These are phyloP conservation scores for Aspergillus versicolor DNA, from an alignment of 2,329 filamentous ascomycete genomes.

Conservation along the genomic window DNA sequence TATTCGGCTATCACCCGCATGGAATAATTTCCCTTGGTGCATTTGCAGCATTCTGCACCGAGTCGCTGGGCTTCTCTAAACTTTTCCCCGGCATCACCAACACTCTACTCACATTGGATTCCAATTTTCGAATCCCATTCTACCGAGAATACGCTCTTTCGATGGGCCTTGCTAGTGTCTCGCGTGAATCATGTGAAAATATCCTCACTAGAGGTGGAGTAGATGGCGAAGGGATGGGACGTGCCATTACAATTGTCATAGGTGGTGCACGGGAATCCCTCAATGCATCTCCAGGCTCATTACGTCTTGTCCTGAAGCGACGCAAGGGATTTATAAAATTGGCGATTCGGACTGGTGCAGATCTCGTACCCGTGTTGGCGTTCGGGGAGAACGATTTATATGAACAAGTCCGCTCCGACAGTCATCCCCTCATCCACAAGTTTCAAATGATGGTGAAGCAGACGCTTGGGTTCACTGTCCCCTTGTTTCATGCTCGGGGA, in stretches of 20 bases:
- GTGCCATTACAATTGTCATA: conserved; percentile 94
- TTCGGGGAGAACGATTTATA: conserved; percentile 98
- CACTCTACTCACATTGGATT: conserved; percentile 87
- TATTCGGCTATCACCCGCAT: conserved; percentile 96
- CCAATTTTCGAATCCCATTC: conserved; percentile 89
- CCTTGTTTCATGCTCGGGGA: conserved; percentile 83
- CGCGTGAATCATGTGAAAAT: conserved; percentile 88
- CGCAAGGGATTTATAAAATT: conserved; percentile 94
- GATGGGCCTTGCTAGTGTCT: conserved; percentile 85
- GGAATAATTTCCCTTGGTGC: conserved; percentile 98
- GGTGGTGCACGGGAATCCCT: conserved; percentile 91
- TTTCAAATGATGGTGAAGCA: conserved; percentile 82
- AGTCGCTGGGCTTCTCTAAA: conserved; percentile 80
- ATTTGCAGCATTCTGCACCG: conserved; percentile 86
- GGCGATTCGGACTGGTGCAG: conserved; percentile 86
- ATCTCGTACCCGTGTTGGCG: conserved; percentile 84
- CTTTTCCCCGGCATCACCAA: conserved; percentile 96
- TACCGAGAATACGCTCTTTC: conserved; percentile 93
- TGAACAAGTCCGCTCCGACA: conserved; percentile 76
- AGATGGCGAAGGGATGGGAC: conserved; percentile 80
- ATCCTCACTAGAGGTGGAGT: conserved; percentile 75
- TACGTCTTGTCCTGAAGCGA: conserved; percentile 76
- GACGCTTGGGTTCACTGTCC: conserved; percentile 86
- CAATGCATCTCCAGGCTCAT: conserved; percentile 74
- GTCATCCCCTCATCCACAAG: conserved; percentile 76